Evolutionary conservation across 1,284 basidiomycete species (phyloP).

Genomic region (Austropuccinia psidii): DNA sequence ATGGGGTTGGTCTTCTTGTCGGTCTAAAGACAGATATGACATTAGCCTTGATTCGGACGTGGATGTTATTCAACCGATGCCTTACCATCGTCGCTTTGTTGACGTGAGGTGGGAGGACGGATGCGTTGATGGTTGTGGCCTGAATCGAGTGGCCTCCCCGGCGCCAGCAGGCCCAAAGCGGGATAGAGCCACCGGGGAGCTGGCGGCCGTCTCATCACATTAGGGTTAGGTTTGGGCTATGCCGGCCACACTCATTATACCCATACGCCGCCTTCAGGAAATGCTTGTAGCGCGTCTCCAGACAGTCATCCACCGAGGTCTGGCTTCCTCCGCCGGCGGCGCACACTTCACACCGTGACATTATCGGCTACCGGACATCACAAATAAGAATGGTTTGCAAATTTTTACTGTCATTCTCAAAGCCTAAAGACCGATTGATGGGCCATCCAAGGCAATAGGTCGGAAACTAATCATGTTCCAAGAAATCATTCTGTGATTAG

Average conservation of each 20-base stretch:
- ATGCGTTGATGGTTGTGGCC: neutral
- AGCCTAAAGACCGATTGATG: no score
- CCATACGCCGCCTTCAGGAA: neutral
- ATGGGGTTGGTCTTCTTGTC: conserved; percentile 36
- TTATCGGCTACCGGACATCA: no score
- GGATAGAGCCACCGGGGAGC: neutral
- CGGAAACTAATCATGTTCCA: no score
- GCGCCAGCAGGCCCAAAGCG: neutral
- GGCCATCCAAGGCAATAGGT: no score
- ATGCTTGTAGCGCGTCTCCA: neutral
- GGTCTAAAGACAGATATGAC: conserved; percentile 1
- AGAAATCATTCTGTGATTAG: conserved; percentile 47
- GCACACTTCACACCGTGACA: no score
- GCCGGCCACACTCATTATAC: neutral
- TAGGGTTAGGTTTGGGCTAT: conserved; percentile 17
- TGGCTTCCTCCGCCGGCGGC: neutral
- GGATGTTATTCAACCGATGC: conserved; percentile 8
- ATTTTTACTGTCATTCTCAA: no score
- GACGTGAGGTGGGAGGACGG: neutral
- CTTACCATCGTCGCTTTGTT: neutral
- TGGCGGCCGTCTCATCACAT: conserved; percentile 5
- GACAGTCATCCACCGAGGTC: neutral
- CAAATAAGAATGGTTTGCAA: neutral
- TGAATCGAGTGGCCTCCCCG: neutral
- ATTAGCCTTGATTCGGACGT: neutral